These are phyloP conservation scores for Stentor roeselii DNA, from an alignment of 73 alveolate species.

Conservation along the genomic window DNA sequence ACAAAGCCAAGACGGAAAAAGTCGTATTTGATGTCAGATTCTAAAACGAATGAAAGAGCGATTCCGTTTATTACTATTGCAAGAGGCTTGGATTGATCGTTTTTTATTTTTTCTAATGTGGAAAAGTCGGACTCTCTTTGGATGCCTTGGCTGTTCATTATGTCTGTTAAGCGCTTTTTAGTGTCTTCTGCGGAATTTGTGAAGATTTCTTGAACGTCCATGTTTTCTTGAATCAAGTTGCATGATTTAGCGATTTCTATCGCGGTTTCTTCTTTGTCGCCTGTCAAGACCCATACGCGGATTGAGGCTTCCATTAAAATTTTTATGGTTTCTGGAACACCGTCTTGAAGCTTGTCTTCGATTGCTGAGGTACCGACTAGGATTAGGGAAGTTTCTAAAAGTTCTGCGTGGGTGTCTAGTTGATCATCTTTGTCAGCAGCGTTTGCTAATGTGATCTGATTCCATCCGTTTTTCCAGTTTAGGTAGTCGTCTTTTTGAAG, in stretches of 20 bases:
- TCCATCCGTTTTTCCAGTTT: too few species aligned
- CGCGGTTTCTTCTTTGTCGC: conserved; percentile 94
- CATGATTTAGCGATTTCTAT: conserved; percentile 85
- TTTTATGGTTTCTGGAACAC: conserved; percentile 85
- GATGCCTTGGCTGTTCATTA: too few species aligned
- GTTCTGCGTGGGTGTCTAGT: conserved; percentile 61
- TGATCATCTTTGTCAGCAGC: conserved; percentile 30
- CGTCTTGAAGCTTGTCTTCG: conserved; percentile 89
- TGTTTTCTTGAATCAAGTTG: conserved; percentile 70
- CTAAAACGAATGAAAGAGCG: not conserved
- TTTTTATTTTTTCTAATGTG: not conserved
- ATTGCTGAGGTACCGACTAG: conserved; percentile 93
- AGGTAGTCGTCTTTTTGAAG: not conserved
- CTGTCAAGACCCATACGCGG: conserved; percentile 92
- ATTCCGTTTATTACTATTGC: conserved; percentile 33
- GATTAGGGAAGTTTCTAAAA: conserved; percentile 70
- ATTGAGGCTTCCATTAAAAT: conserved; percentile 79
- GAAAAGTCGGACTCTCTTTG: too few species aligned
- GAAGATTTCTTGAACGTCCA: conserved; percentile 49
- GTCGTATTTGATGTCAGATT: not conserved
- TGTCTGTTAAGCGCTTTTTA: not conserved
- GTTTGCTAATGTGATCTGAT: too few species aligned
- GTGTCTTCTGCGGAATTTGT: not conserved
- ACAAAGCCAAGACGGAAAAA: conserved; percentile 17
- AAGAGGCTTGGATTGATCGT: not conserved